Conservation (phyloP, 148 eudicot genomes). For the Limonium bicolor region DNA sequence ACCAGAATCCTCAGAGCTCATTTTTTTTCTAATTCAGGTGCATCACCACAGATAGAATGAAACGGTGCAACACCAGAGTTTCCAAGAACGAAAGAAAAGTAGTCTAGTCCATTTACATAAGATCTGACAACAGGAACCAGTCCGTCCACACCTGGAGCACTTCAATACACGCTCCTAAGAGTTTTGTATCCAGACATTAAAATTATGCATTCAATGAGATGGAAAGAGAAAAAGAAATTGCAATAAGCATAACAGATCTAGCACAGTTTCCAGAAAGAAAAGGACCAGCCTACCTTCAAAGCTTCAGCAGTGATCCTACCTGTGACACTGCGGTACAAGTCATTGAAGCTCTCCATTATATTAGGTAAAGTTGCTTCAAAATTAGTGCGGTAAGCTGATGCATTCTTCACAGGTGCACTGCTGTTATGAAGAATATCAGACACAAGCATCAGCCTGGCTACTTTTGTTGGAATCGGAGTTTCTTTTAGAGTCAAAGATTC, state of each 20-base stretch:
- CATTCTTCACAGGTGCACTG: constrained; percentile 96
- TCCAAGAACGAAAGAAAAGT: constrained; percentile 77
- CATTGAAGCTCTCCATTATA: constrained; percentile 92
- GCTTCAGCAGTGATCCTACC: constrained; percentile 98
- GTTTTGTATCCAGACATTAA: not conserved
- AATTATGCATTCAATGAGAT: not conserved
- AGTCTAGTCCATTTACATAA: constrained; percentile 79
- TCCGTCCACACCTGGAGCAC: constrained; percentile 99
- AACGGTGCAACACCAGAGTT: constrained; percentile 64
- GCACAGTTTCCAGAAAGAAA: constrained; percentile 19
- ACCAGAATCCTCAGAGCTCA: constrained; percentile 23
- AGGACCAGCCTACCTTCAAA: constrained; percentile 43
- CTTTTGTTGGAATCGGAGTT: constrained; percentile 97
- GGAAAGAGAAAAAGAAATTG: not conserved
- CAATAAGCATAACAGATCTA: too few relatives aligned
- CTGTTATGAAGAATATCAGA: constrained; percentile 96
- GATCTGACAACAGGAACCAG: constrained; percentile 98
- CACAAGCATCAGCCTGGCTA: constrained; percentile 96
- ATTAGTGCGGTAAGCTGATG: constrained; percentile 98
- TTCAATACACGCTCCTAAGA: constrained; percentile 81
- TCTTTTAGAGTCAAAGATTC: constrained; percentile 95
- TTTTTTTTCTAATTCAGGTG: constrained; percentile 49
- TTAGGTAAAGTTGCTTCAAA: constrained; percentile 82
- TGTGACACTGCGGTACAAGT: constrained; percentile 71
- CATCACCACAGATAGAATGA: constrained; percentile 80